phyloP scores from a whole-genome alignment of 2,329 filamentous ascomycete genomes.

The Diaporthe longicolla region DNA sequence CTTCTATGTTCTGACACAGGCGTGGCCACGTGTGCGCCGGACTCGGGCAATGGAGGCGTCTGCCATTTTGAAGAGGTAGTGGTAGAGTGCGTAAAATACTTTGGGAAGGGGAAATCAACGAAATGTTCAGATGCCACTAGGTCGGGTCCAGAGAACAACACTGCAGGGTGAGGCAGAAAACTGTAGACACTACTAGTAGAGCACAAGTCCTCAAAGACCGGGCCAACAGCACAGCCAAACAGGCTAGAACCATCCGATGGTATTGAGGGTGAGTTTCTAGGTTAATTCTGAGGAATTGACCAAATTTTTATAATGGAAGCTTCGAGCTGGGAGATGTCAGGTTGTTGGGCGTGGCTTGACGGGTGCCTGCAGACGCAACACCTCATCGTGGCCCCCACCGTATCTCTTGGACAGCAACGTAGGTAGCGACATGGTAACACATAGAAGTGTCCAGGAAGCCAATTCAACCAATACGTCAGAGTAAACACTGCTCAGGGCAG shows the following conservation, averaged over 20 bases:
- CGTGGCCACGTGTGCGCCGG: not conserved
- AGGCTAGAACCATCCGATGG: not conserved
- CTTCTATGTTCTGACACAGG: not conserved
- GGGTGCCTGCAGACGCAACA: not conserved
- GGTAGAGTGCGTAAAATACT: not conserved
- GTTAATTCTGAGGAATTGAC: not conserved
- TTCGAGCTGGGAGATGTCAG: not conserved
- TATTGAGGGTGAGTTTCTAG: not conserved
- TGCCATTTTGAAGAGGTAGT: conserved; percentile 42
- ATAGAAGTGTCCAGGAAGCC: no score
- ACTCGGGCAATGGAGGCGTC: not conserved
- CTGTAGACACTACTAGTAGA: not conserved
- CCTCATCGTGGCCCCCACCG: not conserved
- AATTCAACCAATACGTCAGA: no score
- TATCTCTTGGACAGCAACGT: not conserved
- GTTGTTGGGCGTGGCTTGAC: not conserved
- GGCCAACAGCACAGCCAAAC: not conserved
- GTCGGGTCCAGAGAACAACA: not conserved
- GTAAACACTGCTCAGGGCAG: no score
- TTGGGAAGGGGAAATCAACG: not conserved
- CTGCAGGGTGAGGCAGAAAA: not conserved
- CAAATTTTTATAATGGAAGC: not conserved
- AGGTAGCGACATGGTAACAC: no score
- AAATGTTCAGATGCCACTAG: not conserved
- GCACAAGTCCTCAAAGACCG: not conserved